A percentile compares a stretch with the other conserved stretches of the same genome.
These are phyloP conservation scores for Biscogniauxia sp. DNA, from an alignment of 2,329 filamentous ascomycete genomes.

Conservation along the genomic window DNA sequence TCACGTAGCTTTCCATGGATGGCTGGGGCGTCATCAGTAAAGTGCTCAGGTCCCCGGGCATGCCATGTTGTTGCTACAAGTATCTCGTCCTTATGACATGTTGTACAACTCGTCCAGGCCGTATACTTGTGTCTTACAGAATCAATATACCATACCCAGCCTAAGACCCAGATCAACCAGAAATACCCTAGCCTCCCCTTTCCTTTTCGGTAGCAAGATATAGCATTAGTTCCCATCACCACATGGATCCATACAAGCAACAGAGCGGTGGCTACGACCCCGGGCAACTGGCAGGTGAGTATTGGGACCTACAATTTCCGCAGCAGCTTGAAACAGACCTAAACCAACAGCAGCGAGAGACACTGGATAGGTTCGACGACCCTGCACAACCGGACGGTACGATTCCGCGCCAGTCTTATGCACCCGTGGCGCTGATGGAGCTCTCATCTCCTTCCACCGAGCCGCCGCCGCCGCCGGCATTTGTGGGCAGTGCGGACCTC, in stretches of 20 bases:
- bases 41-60: too few species aligned
- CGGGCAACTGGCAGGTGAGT: neutral
- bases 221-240: neutral
- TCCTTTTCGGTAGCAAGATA: too few species aligned
- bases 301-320: neutral
- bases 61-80: too few species aligned
- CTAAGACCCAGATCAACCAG: too few species aligned
- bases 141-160: too few species aligned
- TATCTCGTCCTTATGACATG: too few species aligned
- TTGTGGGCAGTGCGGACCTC: conserved; percentile 10
- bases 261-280: neutral
- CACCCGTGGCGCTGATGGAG: neutral
- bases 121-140: too few species aligned
- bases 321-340: neutral
- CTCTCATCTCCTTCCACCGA: neutral
- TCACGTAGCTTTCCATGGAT: too few species aligned
- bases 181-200: too few species aligned
- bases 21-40: too few species aligned
- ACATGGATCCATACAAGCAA: neutral
- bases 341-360: neutral
- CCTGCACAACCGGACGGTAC: conserved; percentile 14
- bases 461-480: conserved; percentile 11
- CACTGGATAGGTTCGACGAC: conserved; percentile 9
- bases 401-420: conserved; percentile 11
- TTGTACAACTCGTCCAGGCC: too few species aligned